phyloP scores from a whole-genome alignment of 257 asterid genomes.

The Solanum infundibuliforme region DNA sequence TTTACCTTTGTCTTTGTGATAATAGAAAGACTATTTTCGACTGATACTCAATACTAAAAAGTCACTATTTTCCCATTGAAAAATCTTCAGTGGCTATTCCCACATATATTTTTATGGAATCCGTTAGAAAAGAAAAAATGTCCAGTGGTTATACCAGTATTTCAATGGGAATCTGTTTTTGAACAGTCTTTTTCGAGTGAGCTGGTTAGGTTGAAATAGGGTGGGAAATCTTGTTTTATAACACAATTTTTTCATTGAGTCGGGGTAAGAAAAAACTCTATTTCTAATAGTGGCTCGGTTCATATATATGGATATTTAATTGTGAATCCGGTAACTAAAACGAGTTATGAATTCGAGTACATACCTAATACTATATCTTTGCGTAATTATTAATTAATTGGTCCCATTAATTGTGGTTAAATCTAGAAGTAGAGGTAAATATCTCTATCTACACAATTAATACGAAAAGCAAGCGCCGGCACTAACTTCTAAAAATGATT shows the following conservation, averaged over 20 bases:
- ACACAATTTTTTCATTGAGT: background rate
- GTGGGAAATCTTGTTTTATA: background rate
- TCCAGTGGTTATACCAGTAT: too few species aligned
- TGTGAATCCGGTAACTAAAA: too few species aligned
- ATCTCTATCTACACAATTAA: slow-evolving; percentile 7
- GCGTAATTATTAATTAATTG: background rate
- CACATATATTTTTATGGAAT: fast-evolving
- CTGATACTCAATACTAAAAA: background rate
- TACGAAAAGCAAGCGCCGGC: slow-evolving; percentile 33
- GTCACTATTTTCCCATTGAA: background rate
- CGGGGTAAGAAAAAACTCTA: background rate
- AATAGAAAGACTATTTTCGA: background rate
- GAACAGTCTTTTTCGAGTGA: background rate
- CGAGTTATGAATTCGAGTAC: too few species aligned
- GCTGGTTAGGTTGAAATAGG: background rate
- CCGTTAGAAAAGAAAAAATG: background rate
- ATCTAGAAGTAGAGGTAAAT: background rate
- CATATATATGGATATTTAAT: too few species aligned
- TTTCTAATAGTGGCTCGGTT: background rate
- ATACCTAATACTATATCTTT: background rate
- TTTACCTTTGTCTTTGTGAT: fast-evolving
- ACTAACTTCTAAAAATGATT: slow-evolving; percentile 22
- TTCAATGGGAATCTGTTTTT: background rate
- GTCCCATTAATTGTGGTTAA: background rate
- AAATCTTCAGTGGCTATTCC: background rate